These are phyloP conservation scores for Amanita rimosa DNA, from an alignment of 768 basidiomycete genomes.

Conservation along the genomic window DNA sequence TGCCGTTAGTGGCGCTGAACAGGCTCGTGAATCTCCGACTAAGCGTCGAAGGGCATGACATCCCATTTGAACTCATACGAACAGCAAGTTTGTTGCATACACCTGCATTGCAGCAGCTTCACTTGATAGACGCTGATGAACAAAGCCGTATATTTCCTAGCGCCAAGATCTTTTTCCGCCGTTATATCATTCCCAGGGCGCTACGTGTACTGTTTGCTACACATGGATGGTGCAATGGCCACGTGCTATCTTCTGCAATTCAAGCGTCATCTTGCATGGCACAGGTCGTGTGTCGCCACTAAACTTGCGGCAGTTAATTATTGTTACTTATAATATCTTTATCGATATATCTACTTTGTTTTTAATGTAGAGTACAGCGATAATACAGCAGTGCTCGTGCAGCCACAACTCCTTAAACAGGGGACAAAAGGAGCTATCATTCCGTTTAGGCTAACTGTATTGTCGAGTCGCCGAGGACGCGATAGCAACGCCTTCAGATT, in stretches of 20 bases:
- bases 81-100: constrained; percentile 38
- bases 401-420: too few relatives aligned
- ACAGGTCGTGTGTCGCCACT: constrained; percentile 14
- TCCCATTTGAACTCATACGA: constrained; percentile 47
- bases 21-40: constrained; percentile 36
- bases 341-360: background rate
- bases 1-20: constrained; percentile 27
- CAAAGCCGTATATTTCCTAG: constrained; percentile 28
- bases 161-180: constrained; percentile 34
- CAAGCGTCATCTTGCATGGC: constrained; percentile 22
- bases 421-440: background rate
- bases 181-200: constrained; percentile 27
- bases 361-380: background rate
- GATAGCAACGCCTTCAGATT: background rate
- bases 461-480: background rate
- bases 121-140: constrained; percentile 32
- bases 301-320: background rate
- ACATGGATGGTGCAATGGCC: constrained; percentile 35
- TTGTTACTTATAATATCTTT: background rate
- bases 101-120: constrained; percentile 36
- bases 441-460: background rate
- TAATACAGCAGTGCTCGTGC: too few relatives aligned
- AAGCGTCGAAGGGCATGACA: constrained; percentile 39
- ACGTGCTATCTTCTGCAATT: constrained; percentile 24
- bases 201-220: constrained; percentile 28